Percentiles rank a stretch among this genome's conserved stretches.
phyloP scores from a whole-genome alignment of 2,329 filamentous ascomycete species.

The Fusarium marasasianum region DNA sequence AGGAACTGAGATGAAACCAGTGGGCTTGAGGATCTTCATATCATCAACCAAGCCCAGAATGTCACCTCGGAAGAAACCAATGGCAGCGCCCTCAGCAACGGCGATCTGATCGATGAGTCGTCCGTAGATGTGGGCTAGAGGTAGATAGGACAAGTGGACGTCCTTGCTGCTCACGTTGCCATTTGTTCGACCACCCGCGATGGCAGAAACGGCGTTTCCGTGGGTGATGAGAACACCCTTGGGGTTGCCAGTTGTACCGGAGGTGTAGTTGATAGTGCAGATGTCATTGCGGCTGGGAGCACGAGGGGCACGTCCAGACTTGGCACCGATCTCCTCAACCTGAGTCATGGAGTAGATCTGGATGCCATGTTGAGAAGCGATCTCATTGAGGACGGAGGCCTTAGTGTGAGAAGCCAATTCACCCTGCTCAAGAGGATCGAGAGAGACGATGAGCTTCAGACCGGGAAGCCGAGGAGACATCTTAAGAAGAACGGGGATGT shows the following conservation, averaged over 20 bases:
- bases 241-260: slow-evolving; percentile 82
- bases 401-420: slow-evolving; percentile 84
- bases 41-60: slow-evolving; percentile 88
- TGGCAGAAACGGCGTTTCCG: slow-evolving; percentile 78
- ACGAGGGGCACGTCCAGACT: slow-evolving; percentile 74
- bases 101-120: slow-evolving; percentile 82
- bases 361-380: slow-evolving; percentile 79
- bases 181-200: slow-evolving; percentile 68
- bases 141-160: slow-evolving; percentile 84
- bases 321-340: slow-evolving; percentile 82
- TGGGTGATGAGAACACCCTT: slow-evolving; percentile 90
- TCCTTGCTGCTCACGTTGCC: slow-evolving; percentile 63
- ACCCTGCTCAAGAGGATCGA: slow-evolving; percentile 84
- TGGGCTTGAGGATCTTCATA: slow-evolving; percentile 85
- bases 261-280: slow-evolving; percentile 92
- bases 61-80: slow-evolving; percentile 96
- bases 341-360: slow-evolving; percentile 81
- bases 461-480: slow-evolving; percentile 78
- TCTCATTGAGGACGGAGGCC: slow-evolving; percentile 75
- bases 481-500: slow-evolving; percentile 84
- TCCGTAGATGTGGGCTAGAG: slow-evolving; percentile 93
- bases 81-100: slow-evolving; percentile 74
- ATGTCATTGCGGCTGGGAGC: slow-evolving; percentile 79
- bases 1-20: slow-evolving; percentile 86
- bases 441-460: slow-evolving; percentile 86